Percentiles rank a stretch among this genome's conserved stretches.
These are phyloP conservation scores for Pseudocercospora fijiensis DNA, from an alignment of 2,329 filamentous ascomycete genomes.

Conservation along the genomic window DNA sequence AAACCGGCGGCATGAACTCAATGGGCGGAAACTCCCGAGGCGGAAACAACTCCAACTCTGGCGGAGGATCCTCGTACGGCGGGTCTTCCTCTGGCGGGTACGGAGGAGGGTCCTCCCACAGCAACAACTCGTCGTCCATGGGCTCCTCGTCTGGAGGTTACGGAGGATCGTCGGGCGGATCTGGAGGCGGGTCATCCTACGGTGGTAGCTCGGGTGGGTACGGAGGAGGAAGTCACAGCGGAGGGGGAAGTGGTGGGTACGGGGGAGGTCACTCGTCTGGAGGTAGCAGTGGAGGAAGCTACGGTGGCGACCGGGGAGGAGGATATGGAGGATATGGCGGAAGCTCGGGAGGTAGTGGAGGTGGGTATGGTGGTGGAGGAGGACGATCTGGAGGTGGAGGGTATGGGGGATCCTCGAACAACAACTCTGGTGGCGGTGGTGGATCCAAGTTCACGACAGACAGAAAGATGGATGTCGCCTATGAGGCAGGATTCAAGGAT, in stretches of 20 bases:
- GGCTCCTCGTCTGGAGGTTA: neutral
- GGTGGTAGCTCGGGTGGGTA: slow-evolving; percentile 4
- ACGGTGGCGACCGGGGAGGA: slow-evolving; percentile 4
- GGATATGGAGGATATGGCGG: slow-evolving; percentile 11
- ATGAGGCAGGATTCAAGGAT: slow-evolving; percentile 25
- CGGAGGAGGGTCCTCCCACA: slow-evolving; percentile 5
- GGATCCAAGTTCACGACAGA: slow-evolving; percentile 22
- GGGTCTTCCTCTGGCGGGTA: neutral
- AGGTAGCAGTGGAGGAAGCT: neutral
- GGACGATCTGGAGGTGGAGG: slow-evolving; percentile 2
- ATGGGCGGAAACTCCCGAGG: slow-evolving; percentile 7
- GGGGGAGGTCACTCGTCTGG: slow-evolving; percentile 4
- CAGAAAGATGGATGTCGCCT: slow-evolving; percentile 23
- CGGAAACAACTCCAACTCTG: slow-evolving; percentile 4
- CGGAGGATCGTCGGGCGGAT: neutral
- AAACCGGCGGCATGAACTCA: slow-evolving; percentile 6
- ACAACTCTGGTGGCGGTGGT: slow-evolving; percentile 6
- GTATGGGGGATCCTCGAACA: slow-evolving; percentile 5
- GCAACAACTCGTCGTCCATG: neutral
- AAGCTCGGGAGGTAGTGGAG: slow-evolving; percentile 1
- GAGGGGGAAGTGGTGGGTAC: neutral
- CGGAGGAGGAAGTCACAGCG: slow-evolving; percentile 6
- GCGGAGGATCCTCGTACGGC: neutral
- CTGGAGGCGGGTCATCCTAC: neutral
- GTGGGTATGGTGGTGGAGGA: slow-evolving; percentile 7